Base-by-base conservation (phyloP, 495 filamentous ascomycete species). In the Parmelia sp. region DNA sequence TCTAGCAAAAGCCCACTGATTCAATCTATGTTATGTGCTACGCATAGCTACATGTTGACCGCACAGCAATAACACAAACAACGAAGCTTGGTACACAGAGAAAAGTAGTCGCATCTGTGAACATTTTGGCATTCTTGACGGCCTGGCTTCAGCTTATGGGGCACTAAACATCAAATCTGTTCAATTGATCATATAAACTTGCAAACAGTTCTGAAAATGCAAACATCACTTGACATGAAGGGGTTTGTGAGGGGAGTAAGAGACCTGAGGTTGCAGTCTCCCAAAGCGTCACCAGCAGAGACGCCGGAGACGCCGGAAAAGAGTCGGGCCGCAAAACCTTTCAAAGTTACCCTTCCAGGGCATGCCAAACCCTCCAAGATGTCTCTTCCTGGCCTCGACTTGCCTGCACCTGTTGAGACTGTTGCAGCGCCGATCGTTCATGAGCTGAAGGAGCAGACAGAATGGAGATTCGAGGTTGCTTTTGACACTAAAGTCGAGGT, bases 381-480 rank as follows among this genome's bases (percentile, higher is more conserved):
- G 70, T 71, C 70, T 23, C 45, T 71, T 31, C 70, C 70, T 59
- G 70, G 70, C 25, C 70, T 71, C 37, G 61, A 68, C 37, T 42
- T 69, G 36, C 61, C 66, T 56, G 68, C 64, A 35, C 61, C 70
- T 25, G 47, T 58, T n/a, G 67, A 68, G 51, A 40, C 59, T 23
- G 57, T 58, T 9, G 33, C 58, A n/a, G 25, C 55, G 12, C 31
- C 68, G 14, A 66, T 55, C 21, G 68, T 68, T 27, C 71, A 79
- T 19, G 72, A 77, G 44, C 70, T 87, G 61, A 71, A 74, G 29
- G 74, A 77, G 29, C 78, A 78, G 53, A 80, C 81, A 6, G 94
- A 98, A 82, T 98, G 90, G 87, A 85, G 94, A 63, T 98, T 98
- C 79, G 89, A 96, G 71, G 89, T 95, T 36, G 83, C 88, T 33